Evolutionary conservation across 2,329 filamentous ascomycete species (phyloP).

Genomic region (Neoascochyta sp.): DNA sequence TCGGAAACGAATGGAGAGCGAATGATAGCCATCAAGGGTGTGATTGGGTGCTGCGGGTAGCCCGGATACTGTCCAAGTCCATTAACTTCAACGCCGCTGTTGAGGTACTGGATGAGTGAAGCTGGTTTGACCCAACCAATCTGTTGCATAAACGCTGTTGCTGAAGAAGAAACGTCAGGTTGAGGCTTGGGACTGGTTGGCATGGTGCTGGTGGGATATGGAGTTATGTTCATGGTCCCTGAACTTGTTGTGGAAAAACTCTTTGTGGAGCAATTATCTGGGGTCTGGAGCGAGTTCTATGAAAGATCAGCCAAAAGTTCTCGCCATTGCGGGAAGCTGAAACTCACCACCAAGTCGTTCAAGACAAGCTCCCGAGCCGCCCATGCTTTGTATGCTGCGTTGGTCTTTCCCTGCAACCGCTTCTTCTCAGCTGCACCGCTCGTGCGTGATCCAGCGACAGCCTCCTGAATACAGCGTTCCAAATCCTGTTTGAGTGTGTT

Average conservation of each 20-base stretch:
- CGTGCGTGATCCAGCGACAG: conserved; percentile 7
- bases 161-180: conserved; percentile 4
- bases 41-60: conserved; percentile 8
- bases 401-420: conserved; percentile 8
- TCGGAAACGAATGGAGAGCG: conserved; percentile 9
- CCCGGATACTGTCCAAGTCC: conserved; percentile 7
- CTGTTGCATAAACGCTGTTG: conserved; percentile 9
- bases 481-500: conserved; percentile 6
- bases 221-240: conserved; percentile 5
- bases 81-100: conserved; percentile 9
- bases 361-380: conserved; percentile 7
- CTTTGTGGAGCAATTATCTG: conserved; percentile 8
- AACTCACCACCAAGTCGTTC: conserved; percentile 5
- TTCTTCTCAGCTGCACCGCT: conserved; percentile 7
- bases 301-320: not conserved
- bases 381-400: conserved; percentile 8
- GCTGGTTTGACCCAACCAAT: conserved; percentile 10
- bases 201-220: conserved; percentile 7
- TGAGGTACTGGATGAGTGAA: conserved; percentile 8
- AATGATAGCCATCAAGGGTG: conserved; percentile 9
- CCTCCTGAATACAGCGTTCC: conserved; percentile 9
- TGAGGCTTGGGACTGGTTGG: conserved; percentile 4
- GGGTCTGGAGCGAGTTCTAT: conserved; percentile 7
- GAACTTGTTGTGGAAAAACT: conserved; percentile 4
- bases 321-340: not conserved